A percentile compares a stretch with the other conserved stretches of the same genome.
Evolutionary conservation across 2,329 filamentous ascomycete species (phyloP).

Genomic region (Botryotinia calthae): DNA sequence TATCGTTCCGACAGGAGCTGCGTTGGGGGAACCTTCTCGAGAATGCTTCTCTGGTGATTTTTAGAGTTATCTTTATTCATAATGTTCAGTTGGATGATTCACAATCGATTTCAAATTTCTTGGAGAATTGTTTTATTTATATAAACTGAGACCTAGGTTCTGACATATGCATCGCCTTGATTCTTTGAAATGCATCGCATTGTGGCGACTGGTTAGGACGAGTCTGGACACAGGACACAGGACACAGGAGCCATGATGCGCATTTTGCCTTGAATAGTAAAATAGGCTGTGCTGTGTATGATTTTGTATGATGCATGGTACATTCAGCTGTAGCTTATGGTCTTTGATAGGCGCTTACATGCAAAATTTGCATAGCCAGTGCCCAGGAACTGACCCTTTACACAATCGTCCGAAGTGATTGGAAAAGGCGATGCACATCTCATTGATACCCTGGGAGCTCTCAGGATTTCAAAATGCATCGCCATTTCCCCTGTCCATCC

Average conservation of each 20-base stretch:
- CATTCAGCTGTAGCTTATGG: not conserved
- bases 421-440: not conserved
- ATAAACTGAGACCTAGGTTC: not conserved
- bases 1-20: not conserved
- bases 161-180: not conserved
- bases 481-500: not conserved
- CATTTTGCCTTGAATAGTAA: not conserved
- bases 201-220: not conserved
- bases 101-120: not conserved
- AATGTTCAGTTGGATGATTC: not conserved
- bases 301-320: not conserved
- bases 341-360: not conserved
- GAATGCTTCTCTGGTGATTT: not conserved
- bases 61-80: not conserved
- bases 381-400: not conserved
- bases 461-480: not conserved
- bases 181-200: not conserved
- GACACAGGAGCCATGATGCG: not conserved
- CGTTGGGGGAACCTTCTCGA: not conserved
- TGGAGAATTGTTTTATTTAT: not conserved
- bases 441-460: not conserved
- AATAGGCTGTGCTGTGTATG: not conserved
- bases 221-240: not conserved
- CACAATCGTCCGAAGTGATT: not conserved
- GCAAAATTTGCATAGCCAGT: not conserved